Evolutionary conservation across 2,329 filamentous ascomycete species (phyloP).

Genomic region (Chrysoporthe cubensis): DNA sequence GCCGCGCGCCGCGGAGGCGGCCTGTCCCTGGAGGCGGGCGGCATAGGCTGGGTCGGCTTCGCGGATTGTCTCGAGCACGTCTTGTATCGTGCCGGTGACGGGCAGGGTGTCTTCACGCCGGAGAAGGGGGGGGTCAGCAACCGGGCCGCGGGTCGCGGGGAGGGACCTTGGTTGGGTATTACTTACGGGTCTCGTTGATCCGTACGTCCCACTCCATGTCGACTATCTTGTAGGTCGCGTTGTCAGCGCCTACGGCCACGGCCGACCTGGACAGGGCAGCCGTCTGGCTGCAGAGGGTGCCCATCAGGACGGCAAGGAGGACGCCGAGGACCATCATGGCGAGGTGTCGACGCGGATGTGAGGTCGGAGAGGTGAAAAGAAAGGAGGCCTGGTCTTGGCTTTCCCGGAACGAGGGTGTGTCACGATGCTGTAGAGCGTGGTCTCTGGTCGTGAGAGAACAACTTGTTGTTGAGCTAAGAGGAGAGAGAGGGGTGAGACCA

Average conservation of each 20-base stretch:
- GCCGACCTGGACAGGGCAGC: background rate
- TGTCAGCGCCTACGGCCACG: background rate
- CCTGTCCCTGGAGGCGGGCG: background rate
- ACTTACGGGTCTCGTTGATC: background rate
- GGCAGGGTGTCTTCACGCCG: background rate
- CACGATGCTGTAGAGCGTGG: no score
- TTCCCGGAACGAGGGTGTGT: no score
- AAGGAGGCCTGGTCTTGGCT: no score
- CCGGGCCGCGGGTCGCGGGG: background rate
- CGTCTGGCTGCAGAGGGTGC: background rate
- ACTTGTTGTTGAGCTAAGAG: no score
- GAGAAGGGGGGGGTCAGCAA: no score
- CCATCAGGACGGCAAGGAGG: background rate
- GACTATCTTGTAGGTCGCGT: conserved; percentile 6
- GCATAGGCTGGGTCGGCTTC: background rate
- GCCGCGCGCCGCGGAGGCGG: background rate
- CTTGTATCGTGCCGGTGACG: background rate
- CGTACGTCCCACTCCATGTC: background rate
- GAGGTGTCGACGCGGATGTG: background rate
- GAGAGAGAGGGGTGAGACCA: no score
- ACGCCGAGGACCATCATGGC: background rate
- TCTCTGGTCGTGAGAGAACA: no score
- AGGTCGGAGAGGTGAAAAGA: no score
- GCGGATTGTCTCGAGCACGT: background rate
- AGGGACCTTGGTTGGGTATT: conserved; percentile 18